Base-by-base conservation (phyloP, 139 green algal genomes). In the Micractinium sp. region DNA sequence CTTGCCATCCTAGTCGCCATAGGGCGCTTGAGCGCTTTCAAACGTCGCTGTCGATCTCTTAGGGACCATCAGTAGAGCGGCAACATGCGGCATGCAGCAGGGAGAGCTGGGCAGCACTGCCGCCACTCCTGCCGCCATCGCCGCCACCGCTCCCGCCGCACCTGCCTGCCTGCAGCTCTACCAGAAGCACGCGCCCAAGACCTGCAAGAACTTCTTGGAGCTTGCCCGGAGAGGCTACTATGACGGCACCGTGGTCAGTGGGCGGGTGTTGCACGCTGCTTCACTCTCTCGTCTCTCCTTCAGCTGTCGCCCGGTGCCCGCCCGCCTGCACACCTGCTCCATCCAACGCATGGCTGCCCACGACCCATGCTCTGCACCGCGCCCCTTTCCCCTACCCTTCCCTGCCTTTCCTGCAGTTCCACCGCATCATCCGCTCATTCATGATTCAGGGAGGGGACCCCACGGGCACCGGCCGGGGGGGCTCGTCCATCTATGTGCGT, bases 371-470 rank as follows among this genome's bases (percentile, higher is more conserved):
- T 76, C 25, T 76, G 25, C 69, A 15, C 25, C 25, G 66, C 69
- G 25, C 1, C 27, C 31, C 27, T 36, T 22, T 33, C 27, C 13
- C 12, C 27, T 35, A 36, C 27, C 27, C 25, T 36, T 1, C 27
- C 20, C 69, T 76, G 25, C 25, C 69, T 36, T 35, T 2, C 69
- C 29, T 15, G 75, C 87, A 92, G 86, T 96, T 97, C 83, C 95
- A 97, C 75, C 86, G 95, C 29, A 94, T 97, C 85, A 97, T 97
- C 36, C 77, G 94, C 75, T 96, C 98, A 89, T 99, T 99, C 91
- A 98, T 99, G 97, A 95, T 98, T 18, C 96, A 98, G 92, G 97
- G 97, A 18, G 98, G 98, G 56, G 98, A 99, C 87, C 98, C 98
- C 18, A 99, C 97, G 0, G 98, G 97, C 67, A 99, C 96, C 3